phyloP scores from a whole-genome alignment of 2,329 filamentous ascomycete species.

The Aspergillus sp. region DNA sequence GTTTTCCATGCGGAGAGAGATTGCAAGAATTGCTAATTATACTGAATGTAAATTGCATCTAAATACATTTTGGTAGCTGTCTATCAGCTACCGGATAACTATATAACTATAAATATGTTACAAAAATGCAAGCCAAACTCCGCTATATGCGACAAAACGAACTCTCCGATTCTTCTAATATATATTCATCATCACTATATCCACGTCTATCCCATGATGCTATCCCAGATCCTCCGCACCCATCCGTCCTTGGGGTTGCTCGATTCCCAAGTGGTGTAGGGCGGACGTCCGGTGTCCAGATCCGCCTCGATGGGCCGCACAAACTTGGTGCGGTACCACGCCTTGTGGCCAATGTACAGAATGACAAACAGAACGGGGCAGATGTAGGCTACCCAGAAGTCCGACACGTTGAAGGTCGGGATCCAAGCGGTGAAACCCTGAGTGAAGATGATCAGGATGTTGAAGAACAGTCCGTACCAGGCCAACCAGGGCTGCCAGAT shows the following conservation, averaged over 20 bases:
- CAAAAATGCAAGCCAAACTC: background rate
- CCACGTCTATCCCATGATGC: slow-evolving; percentile 2
- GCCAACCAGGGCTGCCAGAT: slow-evolving; percentile 64
- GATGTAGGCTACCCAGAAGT: slow-evolving; percentile 66
- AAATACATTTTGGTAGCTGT: too few species aligned
- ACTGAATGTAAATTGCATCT: too few species aligned
- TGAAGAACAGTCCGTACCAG: slow-evolving; percentile 67
- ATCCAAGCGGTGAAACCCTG: slow-evolving; percentile 70
- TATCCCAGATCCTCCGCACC: slow-evolving; percentile 18
- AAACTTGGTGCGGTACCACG: slow-evolving; percentile 36
- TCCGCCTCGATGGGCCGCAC: slow-evolving; percentile 45
- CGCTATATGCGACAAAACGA: background rate
- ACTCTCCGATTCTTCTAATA: background rate
- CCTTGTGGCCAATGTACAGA: slow-evolving; percentile 62
- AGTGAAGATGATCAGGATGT: slow-evolving; percentile 63
- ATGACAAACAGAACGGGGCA: slow-evolving; percentile 64
- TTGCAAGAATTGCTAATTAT: too few species aligned
- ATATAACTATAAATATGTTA: background rate
- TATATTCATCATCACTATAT: background rate
- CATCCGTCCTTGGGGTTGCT: slow-evolving; percentile 26
- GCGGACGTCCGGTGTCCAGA: slow-evolving; percentile 42
- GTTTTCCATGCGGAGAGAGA: too few species aligned
- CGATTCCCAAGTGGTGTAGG: slow-evolving; percentile 34
- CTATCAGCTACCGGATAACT: background rate
- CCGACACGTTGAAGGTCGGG: slow-evolving; percentile 55